Evolutionary conservation across 352 stramenopile genomes (phyloP), one percentile per base, ranked within the genome.

Genomic region (Phytophthora foliorum): DNA sequence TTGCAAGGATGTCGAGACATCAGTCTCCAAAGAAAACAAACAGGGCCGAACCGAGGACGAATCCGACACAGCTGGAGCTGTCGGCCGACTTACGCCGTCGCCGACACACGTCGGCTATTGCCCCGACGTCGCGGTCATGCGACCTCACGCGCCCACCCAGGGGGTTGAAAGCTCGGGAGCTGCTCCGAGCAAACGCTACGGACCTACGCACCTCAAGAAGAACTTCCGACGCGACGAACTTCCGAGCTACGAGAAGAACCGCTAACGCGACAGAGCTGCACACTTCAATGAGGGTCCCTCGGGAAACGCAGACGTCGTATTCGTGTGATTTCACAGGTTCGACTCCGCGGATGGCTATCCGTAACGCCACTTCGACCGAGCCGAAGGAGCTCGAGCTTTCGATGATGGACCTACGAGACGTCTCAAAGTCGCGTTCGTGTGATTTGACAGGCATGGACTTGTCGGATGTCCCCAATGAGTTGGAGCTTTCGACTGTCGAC

Each of bases 241-340:
- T 59, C 8, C 48, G 69, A 34, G 17, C 29, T 50, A 32, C 51
- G 10, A 54, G 34, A 39, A 54, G 49, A 54, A 36, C 38, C 5
- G 32, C 50, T 1, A 62, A 72, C n/a, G 41, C 25, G 8, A 67
- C 53, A n/a, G 59, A 65, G 14, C 38, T 62, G 17, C 39, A 71
- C 24, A 49, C 46, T 4, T 48, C 48, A 3, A 67, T 13, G 17
- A 55, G 8, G 17, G 38, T 22, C 24, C 38, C 38, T 45, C 19
- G 14, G 9, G 13, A 39, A 45, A 51, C 11, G n/a, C 46, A 17
- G 22, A 60, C 52, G 9, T 51, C 25, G 21, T 52, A 51, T 19
- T 72, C 44, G 48, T 71, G 50, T 29, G 39, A 71, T 39, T 67
- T 74, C 22, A 64, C 46, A 45, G 32, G 25, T 24, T 62, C 38